phyloP scores from a whole-genome alignment of 306 rosid genomes.

The Prunus kanzakura region DNA sequence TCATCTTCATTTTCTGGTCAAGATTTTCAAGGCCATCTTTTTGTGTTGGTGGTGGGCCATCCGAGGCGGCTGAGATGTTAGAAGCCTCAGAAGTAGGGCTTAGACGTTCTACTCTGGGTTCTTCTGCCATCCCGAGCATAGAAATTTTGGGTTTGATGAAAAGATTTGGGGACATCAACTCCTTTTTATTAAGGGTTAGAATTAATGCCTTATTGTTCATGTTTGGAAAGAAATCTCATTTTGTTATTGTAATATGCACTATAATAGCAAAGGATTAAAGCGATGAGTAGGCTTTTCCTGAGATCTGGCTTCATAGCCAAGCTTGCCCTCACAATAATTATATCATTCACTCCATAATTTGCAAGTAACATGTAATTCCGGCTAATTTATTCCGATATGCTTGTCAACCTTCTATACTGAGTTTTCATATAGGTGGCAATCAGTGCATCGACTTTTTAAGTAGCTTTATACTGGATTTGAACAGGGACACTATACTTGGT shows the following conservation, averaged over 20 bases:
- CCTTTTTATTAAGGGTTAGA: constrained; percentile 36
- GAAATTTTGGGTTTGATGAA: not conserved
- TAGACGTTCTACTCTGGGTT: not conserved
- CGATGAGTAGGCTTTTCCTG: constrained; percentile 1
- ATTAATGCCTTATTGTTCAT: constrained; percentile 27
- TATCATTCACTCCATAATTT: constrained; percentile 9
- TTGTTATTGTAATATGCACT: constrained; percentile 22
- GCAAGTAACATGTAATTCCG: not conserved
- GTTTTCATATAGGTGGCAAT: constrained; percentile 14
- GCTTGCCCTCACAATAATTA: not conserved
- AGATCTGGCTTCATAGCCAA: constrained; percentile 7
- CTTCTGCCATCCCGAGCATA: constrained; percentile 28
- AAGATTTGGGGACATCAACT: constrained; percentile 7
- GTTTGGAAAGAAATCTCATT: constrained; percentile 33
- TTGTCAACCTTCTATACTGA: constrained; percentile 27
- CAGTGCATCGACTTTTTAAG: constrained; percentile 28
- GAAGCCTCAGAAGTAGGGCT: constrained; percentile 42
- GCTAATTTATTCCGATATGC: constrained; percentile 12
- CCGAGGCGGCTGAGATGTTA: constrained; percentile 39
- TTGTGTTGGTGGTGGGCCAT: not conserved
- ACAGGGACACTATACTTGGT: constrained; percentile 19
- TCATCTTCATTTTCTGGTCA: constrained; percentile 13
- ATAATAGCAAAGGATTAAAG: constrained; percentile 16
- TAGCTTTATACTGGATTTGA: constrained; percentile 23
- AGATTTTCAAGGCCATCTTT: not conserved